Evolutionary conservation across 176 grass and related monocot species (phyloP).

Genomic region (Tillandsia fasciculata): DNA sequence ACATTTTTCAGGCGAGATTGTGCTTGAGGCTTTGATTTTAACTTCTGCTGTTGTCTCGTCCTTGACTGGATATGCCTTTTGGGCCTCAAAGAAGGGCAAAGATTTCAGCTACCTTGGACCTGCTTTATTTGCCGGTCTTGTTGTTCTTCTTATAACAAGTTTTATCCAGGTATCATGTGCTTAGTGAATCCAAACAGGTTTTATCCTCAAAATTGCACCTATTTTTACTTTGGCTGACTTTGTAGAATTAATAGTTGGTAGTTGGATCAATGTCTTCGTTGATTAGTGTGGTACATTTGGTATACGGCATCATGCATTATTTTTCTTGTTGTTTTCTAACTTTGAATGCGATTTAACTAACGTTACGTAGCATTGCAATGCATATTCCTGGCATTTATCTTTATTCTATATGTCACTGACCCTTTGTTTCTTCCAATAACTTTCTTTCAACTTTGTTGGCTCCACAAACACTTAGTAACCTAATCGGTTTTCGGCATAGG

Average conservation of each 20-base stretch:
- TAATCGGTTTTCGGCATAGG: no score
- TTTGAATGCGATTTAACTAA: no score
- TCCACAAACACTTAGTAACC: no score
- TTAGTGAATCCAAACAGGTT: not conserved
- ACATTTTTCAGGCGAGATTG: slow-evolving; percentile 65
- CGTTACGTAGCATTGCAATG: no score
- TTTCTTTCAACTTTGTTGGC: no score
- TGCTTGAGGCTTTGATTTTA: slow-evolving; percentile 88
- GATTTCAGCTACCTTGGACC: slow-evolving; percentile 85
- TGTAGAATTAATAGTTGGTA: not conserved
- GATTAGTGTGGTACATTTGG: no score
- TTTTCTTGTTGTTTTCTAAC: no score
- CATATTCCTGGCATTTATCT: no score
- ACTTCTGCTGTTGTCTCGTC: slow-evolving; percentile 80
- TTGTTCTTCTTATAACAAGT: slow-evolving; percentile 71
- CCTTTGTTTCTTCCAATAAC: no score
- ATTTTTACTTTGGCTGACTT: not conserved
- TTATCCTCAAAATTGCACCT: not conserved
- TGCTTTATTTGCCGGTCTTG: slow-evolving; percentile 58
- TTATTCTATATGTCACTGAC: no score
- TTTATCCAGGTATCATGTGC: slow-evolving; percentile 61
- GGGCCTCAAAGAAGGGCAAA: slow-evolving; percentile 97
- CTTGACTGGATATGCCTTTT: slow-evolving; percentile 89
- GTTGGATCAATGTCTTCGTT: not conserved
- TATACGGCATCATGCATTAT: no score